Conservation (phyloP, 352 stramenopile species). For the Phytophthora boehmeriae region DNA sequence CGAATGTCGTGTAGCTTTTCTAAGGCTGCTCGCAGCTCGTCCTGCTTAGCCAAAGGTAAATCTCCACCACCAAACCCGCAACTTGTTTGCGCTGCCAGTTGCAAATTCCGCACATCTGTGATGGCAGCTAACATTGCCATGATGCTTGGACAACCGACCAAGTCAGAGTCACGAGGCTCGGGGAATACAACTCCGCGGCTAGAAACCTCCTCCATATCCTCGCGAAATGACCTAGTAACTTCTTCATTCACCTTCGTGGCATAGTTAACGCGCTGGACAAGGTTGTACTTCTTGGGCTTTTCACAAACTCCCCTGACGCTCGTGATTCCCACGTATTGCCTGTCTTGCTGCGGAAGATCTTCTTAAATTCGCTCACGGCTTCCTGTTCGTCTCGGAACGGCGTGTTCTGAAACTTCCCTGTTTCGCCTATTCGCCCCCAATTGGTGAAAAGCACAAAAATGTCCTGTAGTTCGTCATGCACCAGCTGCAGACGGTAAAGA, state of each 20-base stretch:
- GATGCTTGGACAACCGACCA: conserved; percentile 34
- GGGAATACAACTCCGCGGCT: conserved; percentile 30
- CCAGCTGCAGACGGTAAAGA: conserved; percentile 83
- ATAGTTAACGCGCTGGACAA: conserved; percentile 65
- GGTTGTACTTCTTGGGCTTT: conserved; percentile 78
- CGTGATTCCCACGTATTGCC: conserved; percentile 68
- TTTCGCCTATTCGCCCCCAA: conserved; percentile 78
- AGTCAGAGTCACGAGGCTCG: conserved; percentile 37
- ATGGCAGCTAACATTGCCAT: conserved; percentile 66
- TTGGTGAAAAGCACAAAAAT: conserved; percentile 84
- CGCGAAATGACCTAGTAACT: conserved; percentile 60
- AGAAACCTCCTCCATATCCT: conserved; percentile 30
- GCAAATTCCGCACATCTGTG: conserved; percentile 71
- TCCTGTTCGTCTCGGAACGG: conserved; percentile 61
- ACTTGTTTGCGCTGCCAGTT: conserved; percentile 60
- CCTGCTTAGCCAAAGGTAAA: conserved; percentile 66
- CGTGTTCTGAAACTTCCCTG: conserved; percentile 81
- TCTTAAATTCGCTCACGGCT: conserved; percentile 76
- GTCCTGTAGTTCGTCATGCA: conserved; percentile 68
- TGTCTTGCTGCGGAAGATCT: conserved; percentile 83
- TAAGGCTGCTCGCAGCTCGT: conserved; percentile 55
- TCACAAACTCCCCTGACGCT: conserved; percentile 44
- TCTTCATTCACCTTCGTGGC: conserved; percentile 60
- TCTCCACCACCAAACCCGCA: conserved; percentile 54
- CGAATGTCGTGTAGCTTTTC: conserved; percentile 57